A percentile compares a stretch with the other conserved stretches of the same genome.
These are phyloP conservation scores for Scopulariopsis brevicaulis DNA, from an alignment of 2,329 filamentous ascomycete genomes.

Conservation along the genomic window DNA sequence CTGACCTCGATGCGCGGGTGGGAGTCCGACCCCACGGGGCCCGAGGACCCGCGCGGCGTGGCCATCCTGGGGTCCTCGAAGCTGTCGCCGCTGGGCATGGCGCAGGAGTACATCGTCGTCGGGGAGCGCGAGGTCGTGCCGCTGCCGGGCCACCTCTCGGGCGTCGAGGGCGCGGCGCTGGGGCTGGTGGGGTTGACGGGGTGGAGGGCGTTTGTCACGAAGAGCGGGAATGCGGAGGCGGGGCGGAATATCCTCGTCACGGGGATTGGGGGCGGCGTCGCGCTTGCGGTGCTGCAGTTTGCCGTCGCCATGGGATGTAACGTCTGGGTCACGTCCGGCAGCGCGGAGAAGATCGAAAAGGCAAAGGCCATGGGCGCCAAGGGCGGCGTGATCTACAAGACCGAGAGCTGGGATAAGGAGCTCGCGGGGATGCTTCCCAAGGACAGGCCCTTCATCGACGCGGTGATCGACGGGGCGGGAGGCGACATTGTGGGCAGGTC, in stretches of 20 bases:
- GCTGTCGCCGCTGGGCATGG: slow-evolving; percentile 54
- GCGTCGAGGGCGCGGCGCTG: slow-evolving; percentile 70
- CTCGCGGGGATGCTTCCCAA: slow-evolving; percentile 50
- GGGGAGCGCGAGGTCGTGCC: slow-evolving; percentile 63
- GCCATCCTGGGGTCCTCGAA: slow-evolving; percentile 60
- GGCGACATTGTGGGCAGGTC: slow-evolving; percentile 69
- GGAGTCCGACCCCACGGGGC: slow-evolving; percentile 58
- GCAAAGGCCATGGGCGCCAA: slow-evolving; percentile 63
- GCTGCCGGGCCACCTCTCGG: slow-evolving; percentile 59
- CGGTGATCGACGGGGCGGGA: slow-evolving; percentile 83
- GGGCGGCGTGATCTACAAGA: slow-evolving; percentile 75
- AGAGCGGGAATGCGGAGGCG: slow-evolving; percentile 50
- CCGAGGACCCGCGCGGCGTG: slow-evolving; percentile 51
- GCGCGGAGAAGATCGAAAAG: slow-evolving; percentile 61
- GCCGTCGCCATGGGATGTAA: slow-evolving; percentile 62
- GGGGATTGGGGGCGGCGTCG: slow-evolving; percentile 87
- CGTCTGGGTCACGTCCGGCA: slow-evolving; percentile 74
- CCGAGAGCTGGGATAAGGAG: slow-evolving; percentile 70
- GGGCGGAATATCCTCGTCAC: slow-evolving; percentile 76
- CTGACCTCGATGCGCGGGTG: slow-evolving; percentile 71
- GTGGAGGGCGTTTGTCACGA: slow-evolving; percentile 76
- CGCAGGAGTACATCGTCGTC: slow-evolving; percentile 62
- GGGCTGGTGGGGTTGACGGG: slow-evolving; percentile 79
- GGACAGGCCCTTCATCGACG: slow-evolving; percentile 62
- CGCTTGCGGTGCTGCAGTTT: slow-evolving; percentile 71